Evolutionary conservation across 306 rosid genomes (phyloP).

Genomic region (Cercis canadensis): DNA sequence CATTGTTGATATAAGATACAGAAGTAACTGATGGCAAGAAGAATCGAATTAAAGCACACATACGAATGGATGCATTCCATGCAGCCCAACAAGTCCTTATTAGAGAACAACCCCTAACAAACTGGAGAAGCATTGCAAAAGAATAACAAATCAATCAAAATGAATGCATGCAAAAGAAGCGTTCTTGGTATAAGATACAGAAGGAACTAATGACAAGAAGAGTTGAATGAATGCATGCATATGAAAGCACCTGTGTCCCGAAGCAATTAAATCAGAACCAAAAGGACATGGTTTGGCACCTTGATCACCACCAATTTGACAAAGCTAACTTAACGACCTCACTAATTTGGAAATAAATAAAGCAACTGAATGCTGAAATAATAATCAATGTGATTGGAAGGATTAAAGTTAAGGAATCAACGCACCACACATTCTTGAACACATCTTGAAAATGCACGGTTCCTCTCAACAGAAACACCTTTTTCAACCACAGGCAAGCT

Average conservation of each 20-base stretch:
- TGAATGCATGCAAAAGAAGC: no score
- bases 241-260: background rate
- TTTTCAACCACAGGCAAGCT: constrained; percentile 60
- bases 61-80: no score
- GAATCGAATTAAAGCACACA: no score
- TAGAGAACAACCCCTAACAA: no score
- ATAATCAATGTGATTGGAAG: constrained; percentile 7
- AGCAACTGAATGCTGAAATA: constrained; percentile 24
- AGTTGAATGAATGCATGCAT: constrained; percentile 12
- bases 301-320: background rate
- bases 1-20: constrained; percentile 12
- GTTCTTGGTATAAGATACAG: constrained; percentile 6
- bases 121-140: no score
- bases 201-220: constrained; percentile 16
- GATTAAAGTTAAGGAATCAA: constrained; percentile 31
- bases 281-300: background rate
- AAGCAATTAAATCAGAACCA: background rate
- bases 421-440: constrained; percentile 92
- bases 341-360: background rate
- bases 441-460: constrained; percentile 53
- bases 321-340: background rate
- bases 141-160: no score
- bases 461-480: constrained; percentile 75
- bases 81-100: no score
- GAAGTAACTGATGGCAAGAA: constrained; percentile 15